A percentile compares a stretch with the other conserved stretches of the same genome.
phyloP scores from a whole-genome alignment of 495 filamentous ascomycete genomes.

The Penicillium cataractarum region DNA sequence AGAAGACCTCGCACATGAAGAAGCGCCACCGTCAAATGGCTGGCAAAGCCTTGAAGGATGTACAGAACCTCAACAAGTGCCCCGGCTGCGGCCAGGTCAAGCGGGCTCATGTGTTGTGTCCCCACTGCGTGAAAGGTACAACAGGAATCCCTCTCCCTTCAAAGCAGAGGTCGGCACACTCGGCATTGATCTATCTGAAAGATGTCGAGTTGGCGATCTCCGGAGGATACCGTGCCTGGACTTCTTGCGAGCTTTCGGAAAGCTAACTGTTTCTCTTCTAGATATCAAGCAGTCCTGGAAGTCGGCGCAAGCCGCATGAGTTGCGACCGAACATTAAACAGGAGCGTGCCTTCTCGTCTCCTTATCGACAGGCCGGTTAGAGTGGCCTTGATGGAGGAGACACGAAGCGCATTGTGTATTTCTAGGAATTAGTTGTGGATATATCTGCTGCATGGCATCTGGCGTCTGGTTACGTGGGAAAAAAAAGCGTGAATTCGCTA shows the following conservation, averaged over 20 bases:
- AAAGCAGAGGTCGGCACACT: background rate
- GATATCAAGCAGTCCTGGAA: conserved; percentile 38
- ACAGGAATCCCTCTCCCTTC: background rate
- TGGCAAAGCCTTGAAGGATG: conserved; percentile 90
- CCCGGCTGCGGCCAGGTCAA: conserved; percentile 86
- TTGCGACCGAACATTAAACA: conserved; percentile 3
- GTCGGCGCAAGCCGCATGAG: conserved; percentile 27
- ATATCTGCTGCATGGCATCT: conserved; percentile 46
- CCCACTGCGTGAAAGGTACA: conserved; percentile 76
- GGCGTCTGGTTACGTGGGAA: conserved; percentile 44
- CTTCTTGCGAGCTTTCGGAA: conserved; percentile 2
- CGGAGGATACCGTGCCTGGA: background rate
- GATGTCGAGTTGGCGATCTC: background rate
- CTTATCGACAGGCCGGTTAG: background rate
- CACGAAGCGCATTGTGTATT: conserved; percentile 25
- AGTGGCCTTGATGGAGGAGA: background rate
- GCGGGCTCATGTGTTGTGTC: conserved; percentile 83
- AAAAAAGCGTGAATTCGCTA: conserved; percentile 14
- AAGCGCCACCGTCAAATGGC: conserved; percentile 91
- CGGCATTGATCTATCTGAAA: background rate
- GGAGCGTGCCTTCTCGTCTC: background rate
- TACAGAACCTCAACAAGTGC: conserved; percentile 82
- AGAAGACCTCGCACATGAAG: conserved; percentile 98
- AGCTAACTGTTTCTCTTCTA: conserved; percentile 19
- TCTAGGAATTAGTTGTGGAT: conserved; percentile 39